These are phyloP conservation scores for Kockovaella imperatae DNA, from an alignment of 768 basidiomycete genomes.

Conservation along the genomic window DNA sequence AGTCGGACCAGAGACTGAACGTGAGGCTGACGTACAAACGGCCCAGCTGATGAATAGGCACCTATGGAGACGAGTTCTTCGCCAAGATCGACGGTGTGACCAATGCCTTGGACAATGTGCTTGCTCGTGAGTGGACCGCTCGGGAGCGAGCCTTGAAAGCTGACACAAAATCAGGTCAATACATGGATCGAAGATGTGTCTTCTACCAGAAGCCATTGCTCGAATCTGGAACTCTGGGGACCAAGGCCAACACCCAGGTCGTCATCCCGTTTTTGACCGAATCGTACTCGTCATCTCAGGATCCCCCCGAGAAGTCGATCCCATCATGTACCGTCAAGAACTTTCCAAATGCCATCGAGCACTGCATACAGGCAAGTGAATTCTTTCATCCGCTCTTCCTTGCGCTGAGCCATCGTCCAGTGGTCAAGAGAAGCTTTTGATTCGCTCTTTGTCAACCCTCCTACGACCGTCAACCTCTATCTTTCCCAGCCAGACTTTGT, in stretches of 20 bases:
- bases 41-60: slow-evolving; percentile 49
- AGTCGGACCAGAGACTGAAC: slow-evolving; percentile 85
- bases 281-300: slow-evolving; percentile 94
- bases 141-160: slow-evolving; percentile 36
- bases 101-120: slow-evolving; percentile 93
- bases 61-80: slow-evolving; percentile 86
- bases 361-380: slow-evolving; percentile 78
- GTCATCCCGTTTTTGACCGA: slow-evolving; percentile 89
- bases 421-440: slow-evolving; percentile 94
- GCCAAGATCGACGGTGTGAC: slow-evolving; percentile 82
- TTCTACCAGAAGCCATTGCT: slow-evolving; percentile 92
- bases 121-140: slow-evolving; percentile 66
- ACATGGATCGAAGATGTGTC: slow-evolving; percentile 98
- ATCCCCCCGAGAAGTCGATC: slow-evolving; percentile 95
- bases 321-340: slow-evolving; percentile 97
- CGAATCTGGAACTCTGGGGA: slow-evolving; percentile 95
- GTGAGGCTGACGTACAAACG: slow-evolving; percentile 49
- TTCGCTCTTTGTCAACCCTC: slow-evolving; percentile 83
- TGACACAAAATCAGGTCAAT: slow-evolving; percentile 56
- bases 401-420: slow-evolving; percentile 47
- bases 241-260: slow-evolving; percentile 95
- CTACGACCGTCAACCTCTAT: slow-evolving; percentile 89
- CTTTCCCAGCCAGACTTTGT: slow-evolving; percentile 93
- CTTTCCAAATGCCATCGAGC: slow-evolving; percentile 95
- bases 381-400: too few species aligned